These are phyloP conservation scores for Asterophora parasitica DNA, from an alignment of 768 basidiomycete species.

Conservation along the genomic window DNA sequence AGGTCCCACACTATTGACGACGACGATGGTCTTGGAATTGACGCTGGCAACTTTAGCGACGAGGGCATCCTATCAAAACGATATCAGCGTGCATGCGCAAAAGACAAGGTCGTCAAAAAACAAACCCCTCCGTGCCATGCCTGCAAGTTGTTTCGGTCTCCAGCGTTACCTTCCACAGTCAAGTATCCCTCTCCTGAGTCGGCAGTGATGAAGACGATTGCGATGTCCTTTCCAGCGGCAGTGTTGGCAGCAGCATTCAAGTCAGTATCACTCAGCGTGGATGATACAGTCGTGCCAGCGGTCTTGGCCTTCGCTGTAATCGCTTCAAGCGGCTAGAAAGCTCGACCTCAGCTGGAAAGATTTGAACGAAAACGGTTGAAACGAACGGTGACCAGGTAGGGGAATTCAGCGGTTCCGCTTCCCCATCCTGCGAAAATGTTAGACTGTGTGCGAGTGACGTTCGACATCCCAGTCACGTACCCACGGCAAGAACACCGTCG, in stretches of 20 bases:
- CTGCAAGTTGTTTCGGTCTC: constrained; percentile 47
- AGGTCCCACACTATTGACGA: constrained; percentile 62
- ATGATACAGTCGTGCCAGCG: constrained; percentile 38
- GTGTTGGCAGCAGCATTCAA: constrained; percentile 37
- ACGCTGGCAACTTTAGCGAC: constrained; percentile 46
- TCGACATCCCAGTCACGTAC: constrained; percentile 34
- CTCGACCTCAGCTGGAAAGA: neutral
- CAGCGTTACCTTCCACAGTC: constrained; percentile 44
- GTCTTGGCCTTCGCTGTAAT: constrained; percentile 36
- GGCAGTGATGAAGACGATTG: constrained; percentile 50
- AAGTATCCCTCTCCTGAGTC: constrained; percentile 43
- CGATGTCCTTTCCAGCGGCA: constrained; percentile 43
- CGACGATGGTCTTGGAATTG: constrained; percentile 60
- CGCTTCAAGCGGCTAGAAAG: constrained; percentile 36
- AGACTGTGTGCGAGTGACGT: neutral
- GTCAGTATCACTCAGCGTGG: constrained; percentile 47
- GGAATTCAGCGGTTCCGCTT: constrained; percentile 46
- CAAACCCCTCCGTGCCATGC: constrained; percentile 48
- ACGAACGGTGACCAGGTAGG: constrained; percentile 44
- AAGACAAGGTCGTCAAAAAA: neutral
- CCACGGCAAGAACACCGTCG: constrained; percentile 58
- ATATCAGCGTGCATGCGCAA: neutral
- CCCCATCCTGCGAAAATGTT: constrained; percentile 35
- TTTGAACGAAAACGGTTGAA: neutral
- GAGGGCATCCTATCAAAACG: constrained; percentile 33